Evolutionary conservation across 805 yeast species (phyloP).

Genomic region (Priceomyces medius): DNA sequence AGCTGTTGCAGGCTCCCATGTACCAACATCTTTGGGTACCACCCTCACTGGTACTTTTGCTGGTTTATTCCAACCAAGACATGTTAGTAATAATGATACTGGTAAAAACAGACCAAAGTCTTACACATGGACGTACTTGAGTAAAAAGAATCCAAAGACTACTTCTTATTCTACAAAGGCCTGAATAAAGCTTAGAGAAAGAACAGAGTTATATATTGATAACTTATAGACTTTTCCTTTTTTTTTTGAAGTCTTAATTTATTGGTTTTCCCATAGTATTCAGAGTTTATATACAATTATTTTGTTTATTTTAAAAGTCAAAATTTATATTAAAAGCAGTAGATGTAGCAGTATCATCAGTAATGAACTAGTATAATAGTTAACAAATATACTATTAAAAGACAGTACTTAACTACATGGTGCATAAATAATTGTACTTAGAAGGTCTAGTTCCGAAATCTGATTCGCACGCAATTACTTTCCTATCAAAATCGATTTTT

Average conservation of each 20-base stretch:
- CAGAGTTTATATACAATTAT: neutral
- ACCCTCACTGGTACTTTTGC: constrained; percentile 37
- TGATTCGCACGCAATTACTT: neutral
- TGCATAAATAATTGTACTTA: too few species aligned
- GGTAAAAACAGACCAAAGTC: constrained; percentile 45
- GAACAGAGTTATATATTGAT: neutral
- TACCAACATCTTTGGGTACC: constrained; percentile 33
- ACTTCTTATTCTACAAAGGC: constrained; percentile 34
- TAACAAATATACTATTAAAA: too few species aligned
- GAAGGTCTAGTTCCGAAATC: too few species aligned
- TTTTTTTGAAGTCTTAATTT: constrained; percentile 1
- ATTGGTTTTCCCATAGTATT: constrained; percentile 1
- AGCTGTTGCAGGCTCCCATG: constrained; percentile 70
- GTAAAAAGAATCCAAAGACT: constrained; percentile 27
- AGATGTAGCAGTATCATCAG: too few species aligned
- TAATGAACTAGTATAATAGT: too few species aligned
- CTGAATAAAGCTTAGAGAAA: constrained; percentile 14
- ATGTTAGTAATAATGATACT: constrained; percentile 79
- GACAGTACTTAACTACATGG: too few species aligned
- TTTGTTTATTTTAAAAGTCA: constrained; percentile 1
- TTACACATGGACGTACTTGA: constrained; percentile 44
- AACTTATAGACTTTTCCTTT: neutral
- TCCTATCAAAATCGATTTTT: neutral
- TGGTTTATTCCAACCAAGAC: constrained; percentile 91
- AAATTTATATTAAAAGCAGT: too few species aligned